Evolutionary conservation across 805 yeast genomes (phyloP), one percentile per base, ranked within the genome.

Genomic region (Pichia sporocuriosa): DNA sequence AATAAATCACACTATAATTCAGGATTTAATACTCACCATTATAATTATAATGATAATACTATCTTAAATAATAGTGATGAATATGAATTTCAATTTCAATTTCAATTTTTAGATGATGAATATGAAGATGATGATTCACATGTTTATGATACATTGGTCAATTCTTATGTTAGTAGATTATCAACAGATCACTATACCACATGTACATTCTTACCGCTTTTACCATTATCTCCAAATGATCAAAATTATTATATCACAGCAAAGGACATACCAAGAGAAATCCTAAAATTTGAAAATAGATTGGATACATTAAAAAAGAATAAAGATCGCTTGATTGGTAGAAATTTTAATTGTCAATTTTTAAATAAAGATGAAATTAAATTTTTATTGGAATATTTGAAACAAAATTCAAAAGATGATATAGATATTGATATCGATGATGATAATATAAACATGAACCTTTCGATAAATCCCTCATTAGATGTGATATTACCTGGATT

Each of bases 141-240:
- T 6, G 36, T 52, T 13, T 48, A 58, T 10, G 40, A 40, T 22
- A 53, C 54, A n/a, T 38, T 62, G 6, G 48, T 62, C 5, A 48
- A 47, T 6, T 55, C 57, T 6, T 61, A 59, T 37, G 40, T 51
- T 22, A 47, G 37, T 16, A 44, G 61, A 20, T 41, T 59, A 17
- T 39, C 39, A 8, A 45, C 53, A 2, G 65, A 57, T 23, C 65
- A 60, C 44, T 59, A 59, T 39, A 42, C 51, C 3, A 49, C 47
- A 16, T 60, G 65, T 29, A 38, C 45, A 11, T 48, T 48, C 37
- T 28, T 43, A n/a, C 48, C 48, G 9, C 19, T 45, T 3, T 35
- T 45, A 23, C 48, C 51, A 3, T 27, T 48, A 16, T 31, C 42
- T 4, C 47, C 51, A 4, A 49, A 52, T 19, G 50, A 47, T 32